These are phyloP conservation scores for Pseudogymnoascus sp. DNA, from an alignment of 2,329 filamentous ascomycete genomes.

Conservation along the genomic window DNA sequence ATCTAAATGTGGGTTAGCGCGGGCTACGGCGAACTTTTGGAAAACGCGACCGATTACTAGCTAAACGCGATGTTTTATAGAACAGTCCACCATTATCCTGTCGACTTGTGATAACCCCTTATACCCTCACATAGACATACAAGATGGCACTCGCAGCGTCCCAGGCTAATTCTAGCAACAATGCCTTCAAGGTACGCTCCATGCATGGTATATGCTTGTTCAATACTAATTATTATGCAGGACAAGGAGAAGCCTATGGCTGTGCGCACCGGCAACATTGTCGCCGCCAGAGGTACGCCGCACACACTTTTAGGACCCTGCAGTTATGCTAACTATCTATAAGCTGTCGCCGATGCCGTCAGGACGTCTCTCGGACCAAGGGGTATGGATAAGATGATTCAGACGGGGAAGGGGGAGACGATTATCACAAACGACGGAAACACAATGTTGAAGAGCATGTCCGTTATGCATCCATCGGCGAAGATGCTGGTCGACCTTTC, in stretches of 20 bases:
- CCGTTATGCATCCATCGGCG: conserved; percentile 97
- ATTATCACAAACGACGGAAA: conserved; percentile 99
- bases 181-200: conserved; percentile 55
- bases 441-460: conserved; percentile 99
- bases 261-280: conserved; percentile 92
- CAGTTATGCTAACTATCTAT: conserved; percentile 22
- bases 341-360: conserved; percentile 95
- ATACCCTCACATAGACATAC: conserved; percentile 17
- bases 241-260: conserved; percentile 98
- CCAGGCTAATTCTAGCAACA: conserved; percentile 45
- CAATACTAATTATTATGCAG: conserved; percentile 34
- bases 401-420: conserved; percentile 91
- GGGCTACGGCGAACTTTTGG: conserved; percentile 16
- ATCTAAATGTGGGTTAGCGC: conserved; percentile 15
- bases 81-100: conserved; percentile 10
- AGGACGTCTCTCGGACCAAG: conserved; percentile 91
- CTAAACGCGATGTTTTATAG: conserved; percentile 20
- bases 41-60: conserved; percentile 20
- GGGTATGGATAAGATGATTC: conserved; percentile 64
- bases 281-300: conserved; percentile 79
- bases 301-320: conserved; percentile 7
- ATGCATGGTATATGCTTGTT: conserved; percentile 17
- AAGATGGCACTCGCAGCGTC: conserved; percentile 39
- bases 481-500: conserved; percentile 99
- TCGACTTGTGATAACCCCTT: conserved; percentile 16